Evolutionary conservation across 2,329 filamentous ascomycete species (phyloP).

Genomic region (Cephalotrichum gorgonifer): DNA sequence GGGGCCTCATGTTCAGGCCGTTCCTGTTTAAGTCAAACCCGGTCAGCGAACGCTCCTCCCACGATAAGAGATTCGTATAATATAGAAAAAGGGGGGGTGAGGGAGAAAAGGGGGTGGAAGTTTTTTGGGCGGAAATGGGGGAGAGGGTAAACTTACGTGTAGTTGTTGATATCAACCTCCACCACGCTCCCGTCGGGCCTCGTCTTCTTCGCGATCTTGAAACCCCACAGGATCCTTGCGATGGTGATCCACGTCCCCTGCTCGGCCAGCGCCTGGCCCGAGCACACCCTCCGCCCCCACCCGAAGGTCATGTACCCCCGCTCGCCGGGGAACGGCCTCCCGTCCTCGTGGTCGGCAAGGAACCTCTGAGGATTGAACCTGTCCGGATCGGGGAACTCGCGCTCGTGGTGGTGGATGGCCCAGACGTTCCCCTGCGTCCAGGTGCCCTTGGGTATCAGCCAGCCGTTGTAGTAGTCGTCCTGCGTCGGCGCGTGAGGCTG

Average conservation of each 20-base stretch:
- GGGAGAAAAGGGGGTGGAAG: constrained; percentile 24
- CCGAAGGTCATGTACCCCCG: constrained; percentile 45
- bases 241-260: constrained; percentile 50
- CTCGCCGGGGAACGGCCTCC: constrained; percentile 35
- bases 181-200: constrained; percentile 29
- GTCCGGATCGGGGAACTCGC: constrained; percentile 35
- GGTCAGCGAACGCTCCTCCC: too few relatives aligned
- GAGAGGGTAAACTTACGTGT: constrained; percentile 17
- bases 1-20: constrained; percentile 47
- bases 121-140: background rate
- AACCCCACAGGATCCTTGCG: constrained; percentile 46
- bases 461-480: constrained; percentile 35
- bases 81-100: too few relatives aligned
- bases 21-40: constrained; percentile 20
- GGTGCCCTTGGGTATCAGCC: constrained; percentile 36
- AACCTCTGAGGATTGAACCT: constrained; percentile 31
- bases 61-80: too few relatives aligned
- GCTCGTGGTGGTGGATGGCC: constrained; percentile 11
- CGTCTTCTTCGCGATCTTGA: constrained; percentile 31
- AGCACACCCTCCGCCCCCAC: constrained; percentile 44
- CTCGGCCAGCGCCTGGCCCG: constrained; percentile 45
- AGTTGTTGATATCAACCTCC: constrained; percentile 45
- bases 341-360: constrained; percentile 23
- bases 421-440: constrained; percentile 41
- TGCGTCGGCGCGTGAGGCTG: constrained; percentile 37